Evolutionary conservation across 352 stramenopile species (phyloP).

Genomic region (Pythium guiyangense): DNA sequence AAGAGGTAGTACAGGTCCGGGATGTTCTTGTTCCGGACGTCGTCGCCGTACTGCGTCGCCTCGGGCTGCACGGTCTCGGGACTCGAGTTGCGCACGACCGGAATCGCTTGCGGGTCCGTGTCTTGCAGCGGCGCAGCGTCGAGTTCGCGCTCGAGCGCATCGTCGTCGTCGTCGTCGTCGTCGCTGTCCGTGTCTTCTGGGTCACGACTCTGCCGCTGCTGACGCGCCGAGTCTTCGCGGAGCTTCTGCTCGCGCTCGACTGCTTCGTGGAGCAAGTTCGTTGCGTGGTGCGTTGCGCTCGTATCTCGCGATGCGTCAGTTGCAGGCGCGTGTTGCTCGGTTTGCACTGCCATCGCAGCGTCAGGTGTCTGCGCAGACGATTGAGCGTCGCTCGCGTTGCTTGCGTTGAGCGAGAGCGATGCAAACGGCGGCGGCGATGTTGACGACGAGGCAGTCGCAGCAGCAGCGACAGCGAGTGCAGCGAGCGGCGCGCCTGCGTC

Average conservation of each 20-base stretch:
- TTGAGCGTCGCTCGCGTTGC: no score
- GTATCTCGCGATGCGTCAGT: no score
- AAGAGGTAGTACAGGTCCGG: conserved; percentile 58
- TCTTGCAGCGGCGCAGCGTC: background rate
- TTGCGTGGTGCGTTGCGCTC: conserved; percentile 8
- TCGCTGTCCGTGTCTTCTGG: background rate
- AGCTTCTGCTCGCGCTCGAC: conserved; percentile 11
- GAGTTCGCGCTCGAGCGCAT: background rate
- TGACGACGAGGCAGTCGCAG: no score
- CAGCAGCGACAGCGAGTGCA: no score
- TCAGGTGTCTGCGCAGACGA: no score
- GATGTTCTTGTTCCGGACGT: conserved; percentile 18
- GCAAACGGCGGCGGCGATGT: no score
- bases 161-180: background rate
- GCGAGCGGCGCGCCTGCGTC: no score
- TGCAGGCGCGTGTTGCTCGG: background rate
- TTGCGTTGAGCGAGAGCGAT: no score
- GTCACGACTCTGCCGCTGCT: background rate
- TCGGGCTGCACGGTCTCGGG: conserved; percentile 3
- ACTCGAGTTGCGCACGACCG: conserved; percentile 6
- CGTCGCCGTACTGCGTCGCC: conserved; percentile 8
- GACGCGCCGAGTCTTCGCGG: conserved; percentile 2
- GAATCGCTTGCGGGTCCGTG: background rate
- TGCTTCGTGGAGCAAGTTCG: conserved; percentile 15
- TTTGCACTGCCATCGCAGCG: background rate